Base-by-base conservation (phyloP, 2,329 filamentous ascomycete species). In the Scedosporium apiospermum region DNA sequence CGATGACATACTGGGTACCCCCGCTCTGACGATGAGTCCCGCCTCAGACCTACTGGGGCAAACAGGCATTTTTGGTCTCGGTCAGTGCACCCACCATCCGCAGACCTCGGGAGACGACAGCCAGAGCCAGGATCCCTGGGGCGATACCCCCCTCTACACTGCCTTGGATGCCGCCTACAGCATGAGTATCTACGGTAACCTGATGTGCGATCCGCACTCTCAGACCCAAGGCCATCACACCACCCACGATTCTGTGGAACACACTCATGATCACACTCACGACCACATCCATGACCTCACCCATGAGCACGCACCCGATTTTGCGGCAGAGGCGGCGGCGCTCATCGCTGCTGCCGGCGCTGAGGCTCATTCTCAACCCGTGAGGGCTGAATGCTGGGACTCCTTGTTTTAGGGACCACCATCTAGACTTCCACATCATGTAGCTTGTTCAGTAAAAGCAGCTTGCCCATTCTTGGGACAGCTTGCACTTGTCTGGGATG, bases 111-210 rank as follows among this genome's bases (percentile, higher is more conserved):
- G 21, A 9, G 21, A 30, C 27, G 63, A 68, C 57, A 63, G 66
- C 6, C 69, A 72, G 51, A 71, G 71, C 27, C 70, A 70, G 41
- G 64, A 69, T 4, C 63, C 63, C 16, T 69, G 74, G 46, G 73
- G 66, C 27, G 70, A 71, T 63, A 70, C 74, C 2, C 73, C 72
- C 6, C 68, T 73, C 18, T 77, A 75, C 63, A 73, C 76, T 46
- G 70, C 75, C 9, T 80, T 77, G 63, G 74, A 78, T 4, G 68
- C 72, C 21, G 71, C 75, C 7, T 79, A 75, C 63, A 73, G 77
- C 27, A 67, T 78, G 62, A 72, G 72, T 26, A 70, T 69, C 60
- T 78, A 75, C 62, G 68, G 69, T n/a, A 42, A 68, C n/a, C 65
- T 68, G 46, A 63, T 69, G 58, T 72, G 69, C 66, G 66, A 71